Evolutionary conservation across 192 early-diverging fungal species (phyloP).

Genomic region (Entomortierella lignicola): DNA sequence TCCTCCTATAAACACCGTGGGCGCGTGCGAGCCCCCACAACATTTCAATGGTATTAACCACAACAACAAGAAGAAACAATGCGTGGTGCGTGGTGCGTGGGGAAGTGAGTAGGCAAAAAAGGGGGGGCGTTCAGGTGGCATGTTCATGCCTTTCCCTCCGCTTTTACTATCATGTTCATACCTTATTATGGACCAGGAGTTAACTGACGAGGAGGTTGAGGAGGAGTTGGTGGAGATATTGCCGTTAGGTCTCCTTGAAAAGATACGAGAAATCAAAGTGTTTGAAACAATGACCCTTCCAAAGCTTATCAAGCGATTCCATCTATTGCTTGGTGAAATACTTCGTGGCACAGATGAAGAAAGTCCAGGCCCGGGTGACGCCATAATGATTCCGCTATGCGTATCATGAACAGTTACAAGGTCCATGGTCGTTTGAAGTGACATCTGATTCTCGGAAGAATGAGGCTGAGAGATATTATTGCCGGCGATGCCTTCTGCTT

Average conservation of each 20-base stretch:
- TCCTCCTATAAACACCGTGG: too few relatives aligned
- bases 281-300: conserved; percentile 12
- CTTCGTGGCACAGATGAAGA: not conserved
- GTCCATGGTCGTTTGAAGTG: not conserved
- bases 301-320: conserved; percentile 8
- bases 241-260: conserved; percentile 22
- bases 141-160: too few relatives aligned
- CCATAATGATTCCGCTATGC: conserved; percentile 44
- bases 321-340: not conserved
- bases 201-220: conserved; percentile 1
- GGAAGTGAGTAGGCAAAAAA: too few relatives aligned
- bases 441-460: not conserved
- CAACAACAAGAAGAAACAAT: too few relatives aligned
- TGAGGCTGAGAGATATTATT: not conserved
- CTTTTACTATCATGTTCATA: not conserved
- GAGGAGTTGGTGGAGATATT: not conserved
- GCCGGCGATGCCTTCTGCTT: not conserved
- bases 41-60: too few relatives aligned
- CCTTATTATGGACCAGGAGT: conserved; percentile 23
- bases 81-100: too few relatives aligned
- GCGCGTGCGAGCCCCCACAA: too few relatives aligned
- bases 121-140: too few relatives aligned
- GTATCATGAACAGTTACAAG: conserved; percentile 1
- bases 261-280: conserved; percentile 31
- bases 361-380: conserved; percentile 15